Conservation (phyloP, 2,329 filamentous ascomycete genomes). For the Emydomyces testavorans region DNA sequence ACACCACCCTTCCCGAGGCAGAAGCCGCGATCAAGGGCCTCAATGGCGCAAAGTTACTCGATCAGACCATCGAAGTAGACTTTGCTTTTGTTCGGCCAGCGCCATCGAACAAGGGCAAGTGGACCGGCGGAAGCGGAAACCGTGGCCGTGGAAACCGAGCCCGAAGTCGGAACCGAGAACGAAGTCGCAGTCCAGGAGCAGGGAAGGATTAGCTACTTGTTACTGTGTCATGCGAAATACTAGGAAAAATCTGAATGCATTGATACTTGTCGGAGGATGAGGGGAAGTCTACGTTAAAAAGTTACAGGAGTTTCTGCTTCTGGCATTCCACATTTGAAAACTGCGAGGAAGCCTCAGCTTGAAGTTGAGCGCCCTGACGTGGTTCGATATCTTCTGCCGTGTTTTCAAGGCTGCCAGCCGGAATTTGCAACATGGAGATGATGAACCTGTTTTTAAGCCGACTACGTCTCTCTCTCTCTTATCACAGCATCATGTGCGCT, state of each 20-base stretch:
- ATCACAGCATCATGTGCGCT: background rate
- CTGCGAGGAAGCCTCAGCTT: background rate
- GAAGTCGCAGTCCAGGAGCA: conserved; percentile 36
- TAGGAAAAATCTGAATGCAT: no score
- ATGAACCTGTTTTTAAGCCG: conserved; percentile 19
- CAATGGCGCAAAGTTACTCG: conserved; percentile 50
- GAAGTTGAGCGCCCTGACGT: no score
- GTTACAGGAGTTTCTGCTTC: background rate
- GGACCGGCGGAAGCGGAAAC: conserved; percentile 29
- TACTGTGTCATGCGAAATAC: no score
- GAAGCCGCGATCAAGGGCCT: conserved; percentile 50
- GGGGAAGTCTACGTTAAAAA: background rate
- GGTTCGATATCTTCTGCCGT: background rate
- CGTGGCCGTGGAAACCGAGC: conserved; percentile 30
- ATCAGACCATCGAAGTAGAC: conserved; percentile 54
- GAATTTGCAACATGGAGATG: conserved; percentile 23
- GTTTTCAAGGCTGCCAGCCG: background rate
- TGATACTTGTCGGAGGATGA: background rate
- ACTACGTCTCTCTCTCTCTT: background rate
- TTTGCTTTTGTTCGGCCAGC: conserved; percentile 55
- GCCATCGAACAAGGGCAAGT: conserved; percentile 37
- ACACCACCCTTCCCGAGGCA: conserved; percentile 52
- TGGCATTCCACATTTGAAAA: background rate
- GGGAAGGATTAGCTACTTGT: conserved; percentile 1
- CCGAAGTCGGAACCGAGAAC: conserved; percentile 37